These are phyloP conservation scores for Eutrema japonicum DNA, from an alignment of 345 rosid species.

Conservation along the genomic window DNA sequence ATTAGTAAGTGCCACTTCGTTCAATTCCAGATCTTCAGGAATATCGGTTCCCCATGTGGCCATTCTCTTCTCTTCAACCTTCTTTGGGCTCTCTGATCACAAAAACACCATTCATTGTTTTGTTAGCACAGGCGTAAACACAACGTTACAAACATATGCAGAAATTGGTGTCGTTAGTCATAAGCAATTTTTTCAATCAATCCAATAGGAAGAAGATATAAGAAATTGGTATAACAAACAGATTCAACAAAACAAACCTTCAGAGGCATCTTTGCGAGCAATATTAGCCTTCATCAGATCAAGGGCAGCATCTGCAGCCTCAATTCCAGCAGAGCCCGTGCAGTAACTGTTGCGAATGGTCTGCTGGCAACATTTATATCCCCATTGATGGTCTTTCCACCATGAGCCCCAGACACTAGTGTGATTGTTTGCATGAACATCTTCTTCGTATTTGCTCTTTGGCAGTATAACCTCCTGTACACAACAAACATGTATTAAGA, in stretches of 20 bases:
- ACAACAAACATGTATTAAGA: neutral
- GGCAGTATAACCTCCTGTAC: slow-evolving; percentile 62
- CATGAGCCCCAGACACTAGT: slow-evolving; percentile 90
- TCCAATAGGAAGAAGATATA: neutral
- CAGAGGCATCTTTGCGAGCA: slow-evolving; percentile 70
- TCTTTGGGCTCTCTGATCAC: slow-evolving; percentile 40
- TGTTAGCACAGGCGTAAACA: slow-evolving; percentile 16
- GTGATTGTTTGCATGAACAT: slow-evolving; percentile 66
- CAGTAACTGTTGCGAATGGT: slow-evolving; percentile 81
- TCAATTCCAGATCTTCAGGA: slow-evolving; percentile 64
- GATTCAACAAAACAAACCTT: slow-evolving; percentile 40
- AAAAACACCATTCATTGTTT: slow-evolving; percentile 8
- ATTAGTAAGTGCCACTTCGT: slow-evolving; percentile 59
- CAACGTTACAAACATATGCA: neutral
- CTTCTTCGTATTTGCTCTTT: slow-evolving; percentile 77
- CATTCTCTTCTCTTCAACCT: slow-evolving; percentile 61
- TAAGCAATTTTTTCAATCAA: neutral
- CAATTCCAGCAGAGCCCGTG: slow-evolving; percentile 90
- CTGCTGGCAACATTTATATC: slow-evolving; percentile 87
- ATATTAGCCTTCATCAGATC: slow-evolving; percentile 88
- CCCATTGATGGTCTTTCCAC: slow-evolving; percentile 95
- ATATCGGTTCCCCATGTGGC: slow-evolving; percentile 84
- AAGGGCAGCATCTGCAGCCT: slow-evolving; percentile 87
- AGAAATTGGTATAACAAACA: slow-evolving; percentile 11
- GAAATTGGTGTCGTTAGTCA: neutral